These are phyloP conservation scores for Craterostigma plantagineum DNA, from an alignment of 257 asterid species.

Conservation along the genomic window DNA sequence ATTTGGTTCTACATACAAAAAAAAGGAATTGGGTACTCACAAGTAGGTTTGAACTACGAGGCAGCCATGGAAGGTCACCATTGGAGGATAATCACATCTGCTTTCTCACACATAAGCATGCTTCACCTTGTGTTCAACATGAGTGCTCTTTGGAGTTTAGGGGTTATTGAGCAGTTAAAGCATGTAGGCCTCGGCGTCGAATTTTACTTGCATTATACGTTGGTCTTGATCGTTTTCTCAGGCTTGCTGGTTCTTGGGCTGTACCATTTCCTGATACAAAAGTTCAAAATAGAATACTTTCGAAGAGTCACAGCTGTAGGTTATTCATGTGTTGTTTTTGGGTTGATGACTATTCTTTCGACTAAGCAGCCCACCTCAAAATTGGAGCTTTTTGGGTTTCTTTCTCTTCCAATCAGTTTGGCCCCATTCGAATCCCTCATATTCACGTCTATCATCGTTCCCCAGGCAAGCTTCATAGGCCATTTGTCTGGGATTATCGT, in stretches of 20 bases:
- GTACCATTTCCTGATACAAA: conserved; percentile 64
- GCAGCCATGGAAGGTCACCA: conserved; percentile 70
- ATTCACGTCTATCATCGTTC: conserved; percentile 86
- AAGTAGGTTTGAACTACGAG: conserved; percentile 82
- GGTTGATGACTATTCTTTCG: conserved; percentile 94
- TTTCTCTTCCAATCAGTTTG: conserved; percentile 85
- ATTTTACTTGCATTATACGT: conserved; percentile 66
- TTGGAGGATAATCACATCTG: conserved; percentile 86
- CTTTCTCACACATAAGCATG: conserved; percentile 85
- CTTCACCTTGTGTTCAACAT: conserved; percentile 83
- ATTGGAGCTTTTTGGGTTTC: conserved; percentile 83
- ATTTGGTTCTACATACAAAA: conserved; percentile 87
- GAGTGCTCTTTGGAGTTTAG: conserved; percentile 97
- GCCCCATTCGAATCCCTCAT: conserved; percentile 91
- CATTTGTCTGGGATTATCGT: conserved; percentile 77
- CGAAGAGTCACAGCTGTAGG: conserved; percentile 93
- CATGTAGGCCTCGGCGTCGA: conserved; percentile 64
- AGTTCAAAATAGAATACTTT: conserved; percentile 64
- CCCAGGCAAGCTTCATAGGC: conserved; percentile 91
- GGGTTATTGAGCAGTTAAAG: conserved; percentile 52
- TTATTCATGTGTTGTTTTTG: conserved; percentile 94
- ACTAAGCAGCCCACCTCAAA: conserved; percentile 75
- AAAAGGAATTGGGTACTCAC: conserved; percentile 66
- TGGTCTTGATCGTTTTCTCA: conserved; percentile 58
- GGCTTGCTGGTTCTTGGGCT: conserved; percentile 68